Evolutionary conservation across 1,139 yeast genomes (phyloP).

Genomic region (Saccharomyces hybrid): DNA sequence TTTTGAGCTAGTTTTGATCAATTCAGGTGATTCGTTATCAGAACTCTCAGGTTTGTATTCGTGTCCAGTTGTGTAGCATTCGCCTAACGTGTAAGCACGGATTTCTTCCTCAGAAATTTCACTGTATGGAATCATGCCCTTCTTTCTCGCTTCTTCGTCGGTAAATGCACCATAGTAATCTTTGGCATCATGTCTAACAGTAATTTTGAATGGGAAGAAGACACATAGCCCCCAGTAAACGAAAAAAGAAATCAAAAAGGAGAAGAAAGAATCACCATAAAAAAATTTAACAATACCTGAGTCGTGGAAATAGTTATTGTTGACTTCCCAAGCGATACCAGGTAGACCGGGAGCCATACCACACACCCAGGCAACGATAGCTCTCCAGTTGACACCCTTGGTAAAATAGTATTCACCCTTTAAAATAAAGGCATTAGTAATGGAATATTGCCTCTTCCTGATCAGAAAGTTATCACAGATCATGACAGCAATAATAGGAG

Average conservation of each 20-base stretch:
- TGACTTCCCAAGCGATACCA: conserved; percentile 36
- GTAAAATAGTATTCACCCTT: conserved; percentile 37
- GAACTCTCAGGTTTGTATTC: not conserved
- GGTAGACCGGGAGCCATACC: conserved; percentile 41
- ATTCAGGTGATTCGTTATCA: not conserved
- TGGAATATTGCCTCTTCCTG: conserved; percentile 33
- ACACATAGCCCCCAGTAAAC: conserved; percentile 34
- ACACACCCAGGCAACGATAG: conserved; percentile 35
- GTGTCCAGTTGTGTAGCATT: not conserved
- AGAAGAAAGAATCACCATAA: conserved; percentile 37
- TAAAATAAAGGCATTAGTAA: conserved; percentile 33
- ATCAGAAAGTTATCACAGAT: conserved; percentile 38
- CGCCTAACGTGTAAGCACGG: not conserved
- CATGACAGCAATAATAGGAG: conserved; percentile 40
- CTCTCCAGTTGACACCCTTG: conserved; percentile 40
- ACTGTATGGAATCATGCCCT: conserved; percentile 29
- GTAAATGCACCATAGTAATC: conserved; percentile 38
- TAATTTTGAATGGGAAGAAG: conserved; percentile 35
- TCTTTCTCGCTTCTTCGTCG: conserved; percentile 32
- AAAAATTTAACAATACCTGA: conserved; percentile 37
- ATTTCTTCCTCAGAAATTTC: conserved; percentile 26
- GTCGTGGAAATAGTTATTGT: conserved; percentile 25
- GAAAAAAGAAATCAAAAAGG: conserved; percentile 37
- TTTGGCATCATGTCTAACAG: conserved; percentile 33
- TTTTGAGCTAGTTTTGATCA: not conserved